Percentiles rank a stretch among this genome's conserved stretches.
phyloP scores from a whole-genome alignment of 1,284 basidiomycete species.

The Ustilago lituana region DNA sequence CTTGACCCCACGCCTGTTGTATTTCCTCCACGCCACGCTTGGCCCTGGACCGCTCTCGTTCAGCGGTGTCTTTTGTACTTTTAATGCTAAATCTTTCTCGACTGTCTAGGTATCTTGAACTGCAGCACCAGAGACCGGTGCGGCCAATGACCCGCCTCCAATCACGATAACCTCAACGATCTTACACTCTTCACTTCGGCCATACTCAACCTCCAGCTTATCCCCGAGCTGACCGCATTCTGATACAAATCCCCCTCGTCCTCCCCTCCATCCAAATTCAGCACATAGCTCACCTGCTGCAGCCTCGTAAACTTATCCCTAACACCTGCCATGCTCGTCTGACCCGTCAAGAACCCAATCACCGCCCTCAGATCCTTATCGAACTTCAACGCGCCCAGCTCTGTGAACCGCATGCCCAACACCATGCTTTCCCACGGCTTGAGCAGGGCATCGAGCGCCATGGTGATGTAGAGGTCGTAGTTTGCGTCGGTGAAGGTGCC shows the following conservation, averaged over 20 bases:
- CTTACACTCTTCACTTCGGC: slow-evolving; percentile 53
- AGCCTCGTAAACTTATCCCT: slow-evolving; percentile 90
- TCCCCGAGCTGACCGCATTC: slow-evolving; percentile 45
- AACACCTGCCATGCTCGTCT: slow-evolving; percentile 81
- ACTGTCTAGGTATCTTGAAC: background rate
- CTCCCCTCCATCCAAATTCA: slow-evolving; percentile 89
- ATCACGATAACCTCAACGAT: slow-evolving; percentile 17
- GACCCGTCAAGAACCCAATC: slow-evolving; percentile 81
- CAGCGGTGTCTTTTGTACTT: too few species aligned
- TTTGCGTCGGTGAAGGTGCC: slow-evolving; percentile 86
- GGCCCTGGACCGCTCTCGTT: too few species aligned
- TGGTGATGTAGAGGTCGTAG: slow-evolving; percentile 82
- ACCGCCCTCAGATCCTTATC: slow-evolving; percentile 90
- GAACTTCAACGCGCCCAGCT: slow-evolving; percentile 96
- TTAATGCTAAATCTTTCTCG: background rate
- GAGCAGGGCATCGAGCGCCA: slow-evolving; percentile 85
- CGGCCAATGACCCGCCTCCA: too few species aligned
- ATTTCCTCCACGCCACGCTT: too few species aligned
- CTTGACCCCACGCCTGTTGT: too few species aligned
- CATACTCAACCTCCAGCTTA: slow-evolving; percentile 59
- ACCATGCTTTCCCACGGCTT: slow-evolving; percentile 93
- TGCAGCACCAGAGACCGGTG: too few species aligned
- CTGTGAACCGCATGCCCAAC: slow-evolving; percentile 82
- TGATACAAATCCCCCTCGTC: slow-evolving; percentile 73
- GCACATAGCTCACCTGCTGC: slow-evolving; percentile 89